Base-by-base conservation (phyloP, 495 filamentous ascomycete species). In the Trichoderma asperelloides region DNA sequence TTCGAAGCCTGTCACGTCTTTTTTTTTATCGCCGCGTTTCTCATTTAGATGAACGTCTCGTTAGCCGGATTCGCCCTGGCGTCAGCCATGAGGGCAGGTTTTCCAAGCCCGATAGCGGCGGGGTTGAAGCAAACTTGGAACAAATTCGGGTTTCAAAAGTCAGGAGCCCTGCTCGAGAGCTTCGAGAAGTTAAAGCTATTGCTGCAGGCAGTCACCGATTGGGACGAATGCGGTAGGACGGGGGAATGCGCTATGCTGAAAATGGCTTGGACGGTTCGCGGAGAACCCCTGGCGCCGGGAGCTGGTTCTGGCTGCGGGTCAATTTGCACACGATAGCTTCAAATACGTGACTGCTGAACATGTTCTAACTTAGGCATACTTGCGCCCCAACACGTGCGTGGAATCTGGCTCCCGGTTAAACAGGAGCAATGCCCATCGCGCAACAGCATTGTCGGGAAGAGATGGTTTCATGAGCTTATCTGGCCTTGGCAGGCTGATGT, bases 61-160 rank as follows among this genome's bases (percentile, higher is more conserved):
- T 60, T 2, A 33, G 23, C 55, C 27, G 55, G 30, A 21, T 51
- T 3, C 8, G 49, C 25, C 21, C n/a, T n/a, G 21, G 55, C 16
- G 16, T 28, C 55, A 60, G 27, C 55, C 30, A 25, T 27, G 23
- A 7, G 7, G 11, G 25, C n/a, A 7, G 16, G 49, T 27, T 13
- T 15, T 16, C 55, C 33, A 37, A 60, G 55, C 25, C 16, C 16
- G 27, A 25, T 60, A 25, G 55, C 27, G 55, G 55, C 23, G 55
- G 23, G 23, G 55, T 60, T 60, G 55, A 60, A 18, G 55, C 55
- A 60, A 25, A 60, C 55, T 28, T 60, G 55, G 23, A 60, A 60
- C 55, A 60, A 12, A 28, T 33, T 60, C 55, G 55, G 30, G 55
- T 60, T 60, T 60, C 55, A 25, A 60, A 60, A 30, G 7, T 60